A percentile compares a stretch with the other conserved stretches of the same genome.
Evolutionary conservation across 768 basidiomycete species (phyloP).

Genomic region (Leucocoprinus sp.): DNA sequence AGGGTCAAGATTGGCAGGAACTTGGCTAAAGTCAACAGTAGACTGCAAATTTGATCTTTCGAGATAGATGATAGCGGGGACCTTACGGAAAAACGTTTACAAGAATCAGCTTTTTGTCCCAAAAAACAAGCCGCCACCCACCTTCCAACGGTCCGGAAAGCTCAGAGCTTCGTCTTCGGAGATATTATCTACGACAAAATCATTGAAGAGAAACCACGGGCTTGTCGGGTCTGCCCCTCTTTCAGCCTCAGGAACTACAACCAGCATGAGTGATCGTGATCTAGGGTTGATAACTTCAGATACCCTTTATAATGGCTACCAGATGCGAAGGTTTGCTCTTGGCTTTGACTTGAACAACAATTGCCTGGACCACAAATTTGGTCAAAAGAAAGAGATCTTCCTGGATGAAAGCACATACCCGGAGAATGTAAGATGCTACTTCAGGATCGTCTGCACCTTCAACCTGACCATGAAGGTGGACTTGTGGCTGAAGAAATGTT

Average conservation of each 20-base stretch:
- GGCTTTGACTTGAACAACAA: constrained; percentile 72
- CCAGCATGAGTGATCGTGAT: not conserved
- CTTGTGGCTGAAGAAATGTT: constrained; percentile 51
- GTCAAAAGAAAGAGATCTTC: not conserved
- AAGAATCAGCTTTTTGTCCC: no score
- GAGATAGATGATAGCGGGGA: constrained; percentile 85
- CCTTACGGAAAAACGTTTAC: no score
- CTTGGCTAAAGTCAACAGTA: constrained; percentile 50
- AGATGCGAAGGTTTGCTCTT: constrained; percentile 75
- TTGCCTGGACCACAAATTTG: constrained; percentile 38
- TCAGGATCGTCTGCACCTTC: constrained; percentile 50
- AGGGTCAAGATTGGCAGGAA: constrained; percentile 63
- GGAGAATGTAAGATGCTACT: constrained; percentile 57
- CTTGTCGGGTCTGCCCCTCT: constrained; percentile 29
- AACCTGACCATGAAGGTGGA: constrained; percentile 52
- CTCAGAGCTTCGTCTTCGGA: constrained; percentile 81
- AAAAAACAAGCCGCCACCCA: constrained; percentile 24
- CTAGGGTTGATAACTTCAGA: constrained; percentile 11
- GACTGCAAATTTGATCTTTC: constrained; percentile 61
- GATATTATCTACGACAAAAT: constrained; percentile 84
- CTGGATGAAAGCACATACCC: constrained; percentile 37
- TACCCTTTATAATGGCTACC: constrained; percentile 81
- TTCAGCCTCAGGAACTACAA: constrained; percentile 64
- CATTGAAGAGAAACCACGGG: constrained; percentile 95
- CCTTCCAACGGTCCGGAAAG: constrained; percentile 92